Evolutionary conservation across 495 filamentous ascomycete genomes (phyloP), one percentile per base, ranked within the genome.

Genomic region (Aspergillus biplanus): DNA sequence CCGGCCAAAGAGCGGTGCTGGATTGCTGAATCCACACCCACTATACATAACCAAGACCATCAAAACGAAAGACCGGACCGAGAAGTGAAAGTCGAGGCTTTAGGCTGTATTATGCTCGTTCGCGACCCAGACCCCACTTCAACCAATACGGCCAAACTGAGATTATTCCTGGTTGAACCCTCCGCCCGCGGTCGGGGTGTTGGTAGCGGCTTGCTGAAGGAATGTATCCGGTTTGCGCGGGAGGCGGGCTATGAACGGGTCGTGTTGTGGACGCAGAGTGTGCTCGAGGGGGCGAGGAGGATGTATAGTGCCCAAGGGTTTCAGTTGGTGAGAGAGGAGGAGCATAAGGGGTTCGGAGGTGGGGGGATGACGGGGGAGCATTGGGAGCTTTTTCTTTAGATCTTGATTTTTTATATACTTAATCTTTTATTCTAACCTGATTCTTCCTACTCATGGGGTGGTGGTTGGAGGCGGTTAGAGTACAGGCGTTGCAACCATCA

Each of bases 91-190:
- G 67, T 61, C 47, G 13, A 64, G 13, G 64, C 65, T 6, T 65
- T 75, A 15, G 73, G 73, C 33, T 67, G 66, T 31, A 58, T 75
- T 15, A 73, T 75, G 69, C 63, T 75, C 0, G 67, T 73, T 32
- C 68, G 71, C 35, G 71, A 75, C 33, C 53, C 56, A 46, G 56
- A 56, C 5, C 21, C 21, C 21, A 27, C 21, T 27, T 47, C 61
- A 5, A 33, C 54, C 31, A 54, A 64, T 52, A 54, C 64, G 1
- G 73, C 71, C 6, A 75, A 73, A 33, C 65, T 73, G 33, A 67
- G 73, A 5, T 54, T 75, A 7, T 47, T 73, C 3, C 56, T 72
- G 3, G 71, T 75, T 27, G 73, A 75, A 35, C 71, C 73, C 6
- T 61, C 52, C 53, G 69, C 71, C 2, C 68, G 71, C 6, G 73